Evolutionary conservation across 2,329 filamentous ascomycete genomes (phyloP).

Genomic region (Fusarium sp.): DNA sequence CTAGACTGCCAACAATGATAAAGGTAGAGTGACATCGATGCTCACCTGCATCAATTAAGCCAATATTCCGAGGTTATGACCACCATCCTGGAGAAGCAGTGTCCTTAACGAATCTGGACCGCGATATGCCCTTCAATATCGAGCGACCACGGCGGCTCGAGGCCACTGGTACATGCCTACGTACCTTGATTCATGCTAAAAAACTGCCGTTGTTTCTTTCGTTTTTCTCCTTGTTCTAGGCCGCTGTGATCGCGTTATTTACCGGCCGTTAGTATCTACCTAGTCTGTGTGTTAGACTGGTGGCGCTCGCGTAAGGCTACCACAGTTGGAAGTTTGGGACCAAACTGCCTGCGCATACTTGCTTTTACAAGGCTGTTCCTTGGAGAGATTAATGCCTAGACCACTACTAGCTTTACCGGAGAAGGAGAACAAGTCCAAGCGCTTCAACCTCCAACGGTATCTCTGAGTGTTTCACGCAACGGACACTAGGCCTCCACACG

Average conservation of each 20-base stretch:
- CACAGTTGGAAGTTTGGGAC: slow-evolving; percentile 5
- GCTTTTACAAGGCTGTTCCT: slow-evolving; percentile 37
- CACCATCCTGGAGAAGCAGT: neutral
- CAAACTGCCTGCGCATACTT: neutral
- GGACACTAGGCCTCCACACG: slow-evolving; percentile 18
- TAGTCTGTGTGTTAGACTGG: slow-evolving; percentile 23
- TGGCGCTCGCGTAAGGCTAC: slow-evolving; percentile 34
- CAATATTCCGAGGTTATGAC: neutral
- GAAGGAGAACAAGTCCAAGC: slow-evolving; percentile 20
- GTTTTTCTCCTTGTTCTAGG: slow-evolving; percentile 29
- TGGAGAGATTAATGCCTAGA: slow-evolving; percentile 21
- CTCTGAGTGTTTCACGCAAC: slow-evolving; percentile 14
- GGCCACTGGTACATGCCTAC: neutral
- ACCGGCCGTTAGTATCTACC: slow-evolving; percentile 2
- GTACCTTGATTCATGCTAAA: neutral
- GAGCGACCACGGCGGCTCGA: slow-evolving; percentile 6
- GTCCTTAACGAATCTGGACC: slow-evolving; percentile 7
- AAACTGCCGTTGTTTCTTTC: slow-evolving; percentile 2
- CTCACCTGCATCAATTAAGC: neutral
- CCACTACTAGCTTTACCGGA: slow-evolving; percentile 17
- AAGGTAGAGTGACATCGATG: slow-evolving; percentile 7
- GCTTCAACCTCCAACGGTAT: neutral
- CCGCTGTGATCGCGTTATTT: slow-evolving; percentile 29
- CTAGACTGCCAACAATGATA: neutral
- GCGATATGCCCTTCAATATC: neutral